A percentile compares a stretch with the other conserved stretches of the same genome.
Evolutionary conservation across 1,284 basidiomycete genomes (phyloP).

Genomic region (Ganoderma meredithae): DNA sequence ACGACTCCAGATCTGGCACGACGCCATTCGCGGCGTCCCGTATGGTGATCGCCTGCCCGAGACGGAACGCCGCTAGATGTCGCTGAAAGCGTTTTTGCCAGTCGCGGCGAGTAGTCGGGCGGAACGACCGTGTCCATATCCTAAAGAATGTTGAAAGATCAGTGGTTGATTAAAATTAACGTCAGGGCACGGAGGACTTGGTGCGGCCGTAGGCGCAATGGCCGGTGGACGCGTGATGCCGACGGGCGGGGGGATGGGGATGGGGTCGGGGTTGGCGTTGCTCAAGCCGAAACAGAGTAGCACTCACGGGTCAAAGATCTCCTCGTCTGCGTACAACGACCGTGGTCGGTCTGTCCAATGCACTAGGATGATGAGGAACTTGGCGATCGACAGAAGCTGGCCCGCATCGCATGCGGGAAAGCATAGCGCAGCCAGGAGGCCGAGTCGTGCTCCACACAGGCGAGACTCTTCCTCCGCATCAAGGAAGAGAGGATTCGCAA

Average conservation of each 20-base stretch:
- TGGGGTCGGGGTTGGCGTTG: not conserved
- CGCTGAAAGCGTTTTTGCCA: conserved; percentile 43
- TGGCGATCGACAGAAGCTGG: conserved; percentile 58
- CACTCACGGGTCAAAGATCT: conserved; percentile 39
- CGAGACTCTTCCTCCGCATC: conserved; percentile 40
- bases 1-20: conserved; percentile 54
- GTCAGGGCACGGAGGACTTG: conserved; percentile 5
- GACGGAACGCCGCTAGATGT: conserved; percentile 40
- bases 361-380: conserved; percentile 55
- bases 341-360: conserved; percentile 34
- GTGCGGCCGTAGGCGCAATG: not conserved
- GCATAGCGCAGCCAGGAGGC: conserved; percentile 61
- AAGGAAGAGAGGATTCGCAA: conserved; percentile 35
- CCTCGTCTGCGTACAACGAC: conserved; percentile 31
- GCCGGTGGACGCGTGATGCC: conserved; percentile 10
- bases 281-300: conserved; percentile 15
- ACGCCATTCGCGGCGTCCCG: conserved; percentile 35
- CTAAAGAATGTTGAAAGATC: conserved; percentile 15
- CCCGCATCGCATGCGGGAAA: conserved; percentile 63
- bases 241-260: not conserved
- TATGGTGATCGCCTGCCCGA: conserved; percentile 35
- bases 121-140: conserved; percentile 31
- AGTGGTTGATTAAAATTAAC: not conserved
- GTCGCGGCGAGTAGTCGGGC: conserved; percentile 29
- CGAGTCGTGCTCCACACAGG: conserved; percentile 52